A percentile compares a stretch with the other conserved stretches of the same genome.
phyloP scores from a whole-genome alignment of 1,284 basidiomycete species.

The Moniliophthora roreri region DNA sequence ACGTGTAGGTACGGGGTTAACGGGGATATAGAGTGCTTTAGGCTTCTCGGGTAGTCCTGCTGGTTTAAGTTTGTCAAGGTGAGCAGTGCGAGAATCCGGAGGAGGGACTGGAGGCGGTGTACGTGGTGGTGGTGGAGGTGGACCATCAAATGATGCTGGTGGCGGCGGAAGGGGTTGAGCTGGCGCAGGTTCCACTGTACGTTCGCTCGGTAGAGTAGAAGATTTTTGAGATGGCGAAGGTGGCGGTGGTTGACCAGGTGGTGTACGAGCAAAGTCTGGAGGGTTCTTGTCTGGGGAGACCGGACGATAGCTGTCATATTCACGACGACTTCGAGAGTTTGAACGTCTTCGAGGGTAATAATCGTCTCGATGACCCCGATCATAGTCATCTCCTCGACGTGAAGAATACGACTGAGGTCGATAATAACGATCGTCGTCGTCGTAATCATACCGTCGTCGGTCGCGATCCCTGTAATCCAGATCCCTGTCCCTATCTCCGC shows the following conservation, averaged over 20 bases:
- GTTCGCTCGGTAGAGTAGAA: too few species aligned
- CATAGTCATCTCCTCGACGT: constrained; percentile 17
- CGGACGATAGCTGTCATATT: constrained; percentile 17
- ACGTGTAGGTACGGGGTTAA: constrained; percentile 10
- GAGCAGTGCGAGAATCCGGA: constrained; percentile 5
- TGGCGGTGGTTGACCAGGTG: constrained; percentile 18
- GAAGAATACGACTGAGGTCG: constrained; percentile 23
- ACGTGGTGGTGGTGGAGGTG: constrained; percentile 12
- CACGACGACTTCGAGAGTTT: constrained; percentile 9
- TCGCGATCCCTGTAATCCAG: constrained; percentile 19
- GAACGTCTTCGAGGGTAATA: constrained; percentile 14
- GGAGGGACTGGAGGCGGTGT: constrained; percentile 15
- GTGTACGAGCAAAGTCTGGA: background rate
- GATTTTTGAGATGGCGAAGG: constrained; percentile 5
- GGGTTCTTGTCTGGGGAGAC: constrained; percentile 18
- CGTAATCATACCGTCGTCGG: constrained; percentile 24
- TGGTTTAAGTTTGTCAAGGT: constrained; percentile 15
- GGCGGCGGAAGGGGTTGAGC: constrained; percentile 13
- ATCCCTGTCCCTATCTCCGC: constrained; percentile 21
- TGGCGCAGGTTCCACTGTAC: constrained; percentile 13
- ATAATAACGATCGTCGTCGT: constrained; percentile 22
- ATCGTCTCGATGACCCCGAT: constrained; percentile 17
- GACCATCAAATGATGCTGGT: constrained; percentile 18
- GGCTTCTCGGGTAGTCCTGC: constrained; percentile 12
- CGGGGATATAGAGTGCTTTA: constrained; percentile 20